Evolutionary conservation across 2,329 filamentous ascomycete genomes (phyloP).

Genomic region (Grosmannia serpens): DNA sequence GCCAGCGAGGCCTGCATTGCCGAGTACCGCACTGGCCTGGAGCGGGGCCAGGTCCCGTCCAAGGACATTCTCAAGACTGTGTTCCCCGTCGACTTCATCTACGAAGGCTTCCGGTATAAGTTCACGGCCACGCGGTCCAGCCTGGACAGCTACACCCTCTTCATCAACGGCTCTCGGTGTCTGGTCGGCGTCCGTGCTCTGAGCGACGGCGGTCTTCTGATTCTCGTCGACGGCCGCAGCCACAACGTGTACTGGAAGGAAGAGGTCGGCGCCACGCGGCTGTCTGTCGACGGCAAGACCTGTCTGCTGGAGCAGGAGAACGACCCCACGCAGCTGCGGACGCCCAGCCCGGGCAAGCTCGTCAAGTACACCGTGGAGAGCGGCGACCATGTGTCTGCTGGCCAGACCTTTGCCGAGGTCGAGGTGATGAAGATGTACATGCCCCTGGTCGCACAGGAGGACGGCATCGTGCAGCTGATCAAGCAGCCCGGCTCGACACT

Average conservation of each 20-base stretch:
- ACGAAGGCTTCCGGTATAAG: conserved; percentile 92
- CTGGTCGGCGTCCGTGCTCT: conserved; percentile 85
- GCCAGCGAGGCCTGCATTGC: conserved; percentile 81
- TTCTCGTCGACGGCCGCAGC: conserved; percentile 81
- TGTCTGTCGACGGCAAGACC: conserved; percentile 97
- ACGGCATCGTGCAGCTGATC: conserved; percentile 93
- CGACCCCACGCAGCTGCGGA: conserved; percentile 91
- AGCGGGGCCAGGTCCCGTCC: conserved; percentile 93
- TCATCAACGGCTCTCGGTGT: conserved; percentile 98
- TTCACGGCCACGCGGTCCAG: conserved; percentile 94
- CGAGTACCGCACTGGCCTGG: conserved; percentile 78
- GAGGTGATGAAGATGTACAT: conserved; percentile 99
- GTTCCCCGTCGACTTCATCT: conserved; percentile 97
- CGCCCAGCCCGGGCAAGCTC: conserved; percentile 90
- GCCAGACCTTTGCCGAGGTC: conserved; percentile 89
- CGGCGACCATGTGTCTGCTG: conserved; percentile 82
- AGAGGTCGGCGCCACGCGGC: conserved; percentile 86
- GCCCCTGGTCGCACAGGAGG: conserved; percentile 89
- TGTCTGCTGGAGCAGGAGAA: conserved; percentile 98
- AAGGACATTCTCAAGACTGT: conserved; percentile 97
- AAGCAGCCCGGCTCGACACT: conserved; percentile 98
- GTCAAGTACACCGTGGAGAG: conserved; percentile 98
- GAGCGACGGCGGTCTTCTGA: conserved; percentile 83
- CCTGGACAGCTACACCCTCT: conserved; percentile 87
- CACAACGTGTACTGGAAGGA: conserved; percentile 99